Conservation (phyloP, 257 asterid species). For the Capsicum rhomboideum region DNA sequence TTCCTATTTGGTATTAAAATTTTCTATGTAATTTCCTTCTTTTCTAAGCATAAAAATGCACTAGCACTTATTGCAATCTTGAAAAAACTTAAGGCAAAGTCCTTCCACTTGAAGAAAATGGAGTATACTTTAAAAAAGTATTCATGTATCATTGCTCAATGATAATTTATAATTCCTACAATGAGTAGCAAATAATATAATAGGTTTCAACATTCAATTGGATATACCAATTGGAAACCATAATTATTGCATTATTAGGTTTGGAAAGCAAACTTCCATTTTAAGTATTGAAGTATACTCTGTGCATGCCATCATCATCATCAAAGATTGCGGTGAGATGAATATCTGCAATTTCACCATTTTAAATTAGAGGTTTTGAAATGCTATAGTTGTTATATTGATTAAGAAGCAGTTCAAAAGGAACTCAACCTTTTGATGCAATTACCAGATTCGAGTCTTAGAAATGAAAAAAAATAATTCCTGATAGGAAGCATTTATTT, state of each 20-base stretch:
- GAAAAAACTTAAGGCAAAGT: background rate
- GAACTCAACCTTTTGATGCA: too few species aligned
- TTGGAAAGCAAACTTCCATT: background rate
- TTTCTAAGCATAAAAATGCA: background rate
- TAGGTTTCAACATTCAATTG: background rate
- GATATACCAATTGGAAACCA: background rate
- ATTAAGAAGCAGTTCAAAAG: background rate
- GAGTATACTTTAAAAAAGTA: background rate
- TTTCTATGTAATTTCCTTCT: background rate
- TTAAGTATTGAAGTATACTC: background rate
- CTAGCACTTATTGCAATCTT: background rate
- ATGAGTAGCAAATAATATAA: background rate
- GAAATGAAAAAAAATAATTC: background rate
- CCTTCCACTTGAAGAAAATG: background rate
- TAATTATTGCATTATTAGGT: background rate
- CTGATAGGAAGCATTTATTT: too few species aligned
- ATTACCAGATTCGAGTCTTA: background rate
- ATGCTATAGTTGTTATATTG: too few species aligned
- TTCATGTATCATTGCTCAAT: background rate
- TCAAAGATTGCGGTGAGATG: background rate
- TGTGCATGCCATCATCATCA: too few species aligned
- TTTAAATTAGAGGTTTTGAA: background rate
- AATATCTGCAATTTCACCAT: background rate
- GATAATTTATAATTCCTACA: background rate
- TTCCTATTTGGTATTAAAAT: background rate